phyloP scores from a whole-genome alignment of 345 rosid species.

The Punica granatum region DNA sequence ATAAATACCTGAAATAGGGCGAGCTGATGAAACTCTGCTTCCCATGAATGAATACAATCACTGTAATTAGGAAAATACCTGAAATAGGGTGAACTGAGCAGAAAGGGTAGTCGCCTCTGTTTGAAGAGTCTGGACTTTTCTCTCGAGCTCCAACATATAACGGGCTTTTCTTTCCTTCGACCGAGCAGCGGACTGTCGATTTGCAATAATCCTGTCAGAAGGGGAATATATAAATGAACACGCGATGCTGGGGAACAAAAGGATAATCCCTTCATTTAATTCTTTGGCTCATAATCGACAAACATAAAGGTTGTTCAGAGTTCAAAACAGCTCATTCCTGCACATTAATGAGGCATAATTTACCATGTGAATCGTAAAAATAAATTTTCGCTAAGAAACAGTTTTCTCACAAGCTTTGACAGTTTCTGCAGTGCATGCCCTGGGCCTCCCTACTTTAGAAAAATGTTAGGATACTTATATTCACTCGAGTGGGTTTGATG shows the following conservation, averaged over 20 bases:
- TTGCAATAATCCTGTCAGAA: slow-evolving; percentile 65
- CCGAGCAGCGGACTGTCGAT: slow-evolving; percentile 89
- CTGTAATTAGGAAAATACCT: slow-evolving; percentile 31
- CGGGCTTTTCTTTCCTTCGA: slow-evolving; percentile 86
- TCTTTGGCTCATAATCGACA: not conserved
- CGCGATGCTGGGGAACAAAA: not conserved
- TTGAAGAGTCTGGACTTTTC: slow-evolving; percentile 81
- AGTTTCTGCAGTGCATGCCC: too few relatives aligned
- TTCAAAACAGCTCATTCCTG: not conserved
- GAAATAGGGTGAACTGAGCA: slow-evolving; percentile 76
- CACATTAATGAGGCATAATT: not conserved
- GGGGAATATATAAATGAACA: not conserved
- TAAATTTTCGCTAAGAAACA: not conserved
- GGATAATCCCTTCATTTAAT: not conserved
- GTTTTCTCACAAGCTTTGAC: not conserved
- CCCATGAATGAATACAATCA: not conserved
- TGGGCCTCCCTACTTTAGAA: too few relatives aligned
- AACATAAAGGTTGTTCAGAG: not conserved
- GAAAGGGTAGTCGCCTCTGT: slow-evolving; percentile 90
- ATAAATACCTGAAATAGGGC: not conserved
- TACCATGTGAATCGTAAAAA: not conserved
- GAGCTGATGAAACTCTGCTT: not conserved
- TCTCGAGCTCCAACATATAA: slow-evolving; percentile 71
- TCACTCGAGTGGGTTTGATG: not conserved
- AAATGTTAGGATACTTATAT: too few relatives aligned